Conservation (phyloP, 495 filamentous ascomycete species). For the Pseudevernia furfuracea region DNA sequence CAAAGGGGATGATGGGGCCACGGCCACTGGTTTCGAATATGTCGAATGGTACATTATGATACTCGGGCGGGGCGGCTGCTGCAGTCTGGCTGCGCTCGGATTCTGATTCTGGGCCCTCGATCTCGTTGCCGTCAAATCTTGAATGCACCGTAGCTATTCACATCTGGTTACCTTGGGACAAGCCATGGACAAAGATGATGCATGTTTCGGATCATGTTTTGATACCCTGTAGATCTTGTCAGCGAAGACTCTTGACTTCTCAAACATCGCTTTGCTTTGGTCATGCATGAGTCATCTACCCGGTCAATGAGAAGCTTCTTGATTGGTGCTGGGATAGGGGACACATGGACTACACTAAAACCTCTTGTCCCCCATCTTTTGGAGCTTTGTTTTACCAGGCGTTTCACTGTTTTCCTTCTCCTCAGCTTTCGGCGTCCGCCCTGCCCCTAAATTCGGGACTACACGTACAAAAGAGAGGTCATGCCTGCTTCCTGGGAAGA, state of each 20-base stretch:
- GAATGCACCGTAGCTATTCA: no score
- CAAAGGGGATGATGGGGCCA: no score
- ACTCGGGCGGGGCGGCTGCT: no score
- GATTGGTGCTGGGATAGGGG: background rate
- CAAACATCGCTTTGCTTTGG: background rate
- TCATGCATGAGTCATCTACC: background rate
- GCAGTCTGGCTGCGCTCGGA: no score
- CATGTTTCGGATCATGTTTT: background rate
- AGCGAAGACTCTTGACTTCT: background rate
- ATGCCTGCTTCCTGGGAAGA: background rate
- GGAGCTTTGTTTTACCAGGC: background rate
- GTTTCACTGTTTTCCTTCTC: background rate
- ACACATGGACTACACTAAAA: background rate
- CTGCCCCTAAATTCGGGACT: background rate
- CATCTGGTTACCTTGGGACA: no score
- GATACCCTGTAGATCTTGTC: background rate
- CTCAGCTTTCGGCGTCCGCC: background rate
- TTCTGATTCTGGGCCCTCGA: no score
- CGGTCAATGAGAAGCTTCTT: background rate
- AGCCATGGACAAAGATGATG: no score
- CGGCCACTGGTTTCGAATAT: no score
- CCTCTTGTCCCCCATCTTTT: background rate
- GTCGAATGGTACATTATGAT: no score
- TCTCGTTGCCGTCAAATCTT: no score
- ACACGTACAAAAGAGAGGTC: background rate